Percentiles rank a stretch among this genome's conserved stretches.
Conservation (phyloP, 2,329 filamentous ascomycete genomes). For the Cordyceps pruinosa region DNA sequence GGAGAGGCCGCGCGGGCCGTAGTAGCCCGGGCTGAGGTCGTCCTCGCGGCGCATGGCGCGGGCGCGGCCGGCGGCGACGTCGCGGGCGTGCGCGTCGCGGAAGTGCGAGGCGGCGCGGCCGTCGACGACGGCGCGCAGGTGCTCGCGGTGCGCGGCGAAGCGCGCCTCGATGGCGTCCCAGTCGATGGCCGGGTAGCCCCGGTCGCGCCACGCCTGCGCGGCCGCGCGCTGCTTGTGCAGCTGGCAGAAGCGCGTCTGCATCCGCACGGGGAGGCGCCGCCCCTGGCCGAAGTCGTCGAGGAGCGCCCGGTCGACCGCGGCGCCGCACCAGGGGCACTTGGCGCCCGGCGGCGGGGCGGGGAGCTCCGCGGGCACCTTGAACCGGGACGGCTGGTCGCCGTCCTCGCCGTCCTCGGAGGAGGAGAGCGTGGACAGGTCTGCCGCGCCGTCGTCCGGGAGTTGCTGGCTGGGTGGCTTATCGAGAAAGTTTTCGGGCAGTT, state of each 20-base stretch:
- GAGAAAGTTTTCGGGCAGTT: slow-evolving; percentile 14
- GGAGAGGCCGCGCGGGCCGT: slow-evolving; percentile 66
- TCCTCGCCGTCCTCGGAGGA: slow-evolving; percentile 9
- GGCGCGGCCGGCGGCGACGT: slow-evolving; percentile 50
- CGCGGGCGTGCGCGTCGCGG: slow-evolving; percentile 46
- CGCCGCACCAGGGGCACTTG: slow-evolving; percentile 61
- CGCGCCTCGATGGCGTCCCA: slow-evolving; percentile 58
- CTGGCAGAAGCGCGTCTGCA: slow-evolving; percentile 58
- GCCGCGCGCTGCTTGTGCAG: slow-evolving; percentile 54
- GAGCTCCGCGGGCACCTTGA: background rate
- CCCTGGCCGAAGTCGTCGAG: slow-evolving; percentile 46
- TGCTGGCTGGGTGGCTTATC: background rate
- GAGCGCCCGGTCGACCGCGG: slow-evolving; percentile 46
- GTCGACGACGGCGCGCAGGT: slow-evolving; percentile 54
- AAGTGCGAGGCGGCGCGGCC: slow-evolving; percentile 52
- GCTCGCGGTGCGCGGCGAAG: slow-evolving; percentile 47
- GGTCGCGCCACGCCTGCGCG: slow-evolving; percentile 37
- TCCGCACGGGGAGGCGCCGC: slow-evolving; percentile 45
- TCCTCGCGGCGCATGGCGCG: slow-evolving; percentile 53
- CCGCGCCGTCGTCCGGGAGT: background rate
- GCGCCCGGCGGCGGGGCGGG: background rate
- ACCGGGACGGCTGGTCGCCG: background rate
- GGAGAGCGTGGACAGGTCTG: background rate
- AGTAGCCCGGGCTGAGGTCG: slow-evolving; percentile 69
- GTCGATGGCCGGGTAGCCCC: slow-evolving; percentile 63